Percentiles rank a stretch among this genome's conserved stretches.
These are phyloP conservation scores for Tetradesmus lagerheimii DNA, from an alignment of 139 green algal genomes.

Conservation along the genomic window DNA sequence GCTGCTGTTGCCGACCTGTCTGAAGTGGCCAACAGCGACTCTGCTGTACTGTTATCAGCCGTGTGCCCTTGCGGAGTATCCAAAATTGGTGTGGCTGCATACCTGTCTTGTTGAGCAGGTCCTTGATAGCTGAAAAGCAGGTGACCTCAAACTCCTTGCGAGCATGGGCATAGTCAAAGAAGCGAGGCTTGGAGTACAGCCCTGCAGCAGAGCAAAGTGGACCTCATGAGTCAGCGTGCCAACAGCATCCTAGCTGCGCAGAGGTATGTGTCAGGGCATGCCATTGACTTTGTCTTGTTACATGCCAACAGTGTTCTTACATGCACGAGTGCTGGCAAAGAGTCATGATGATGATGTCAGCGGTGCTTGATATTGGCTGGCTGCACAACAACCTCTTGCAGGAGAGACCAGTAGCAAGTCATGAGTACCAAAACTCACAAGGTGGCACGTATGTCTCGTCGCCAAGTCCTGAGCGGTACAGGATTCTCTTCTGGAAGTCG, in stretches of 20 bases:
- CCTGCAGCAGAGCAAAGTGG: conserved; percentile 20
- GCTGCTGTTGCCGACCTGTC: background rate
- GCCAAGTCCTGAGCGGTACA: conserved; percentile 89
- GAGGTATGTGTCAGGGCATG: background rate
- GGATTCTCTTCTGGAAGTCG: conserved; percentile 94
- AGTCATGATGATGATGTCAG: background rate
- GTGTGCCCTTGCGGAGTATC: too few species aligned
- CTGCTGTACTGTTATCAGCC: too few species aligned
- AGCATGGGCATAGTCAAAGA: conserved; percentile 79
- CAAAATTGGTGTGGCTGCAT: conserved; percentile 56
- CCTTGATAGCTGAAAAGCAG: conserved; percentile 71
- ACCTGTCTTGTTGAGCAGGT: conserved; percentile 75
- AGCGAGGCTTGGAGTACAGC: conserved; percentile 56
- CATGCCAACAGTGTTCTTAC: too few species aligned
- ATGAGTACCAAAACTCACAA: conserved; percentile 12
- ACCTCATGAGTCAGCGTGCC: background rate
- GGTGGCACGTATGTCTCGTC: conserved; percentile 84
- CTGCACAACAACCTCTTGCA: background rate
- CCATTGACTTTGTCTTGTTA: too few species aligned
- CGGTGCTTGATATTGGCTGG: background rate
- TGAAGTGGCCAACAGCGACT: background rate
- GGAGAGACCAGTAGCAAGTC: conserved; percentile 11
- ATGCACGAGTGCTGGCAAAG: background rate
- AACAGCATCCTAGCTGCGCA: background rate
- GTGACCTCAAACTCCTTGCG: conserved; percentile 90